These are phyloP conservation scores for Phialophora tarda DNA, from an alignment of 2,329 filamentous ascomycete species.

Conservation along the genomic window DNA sequence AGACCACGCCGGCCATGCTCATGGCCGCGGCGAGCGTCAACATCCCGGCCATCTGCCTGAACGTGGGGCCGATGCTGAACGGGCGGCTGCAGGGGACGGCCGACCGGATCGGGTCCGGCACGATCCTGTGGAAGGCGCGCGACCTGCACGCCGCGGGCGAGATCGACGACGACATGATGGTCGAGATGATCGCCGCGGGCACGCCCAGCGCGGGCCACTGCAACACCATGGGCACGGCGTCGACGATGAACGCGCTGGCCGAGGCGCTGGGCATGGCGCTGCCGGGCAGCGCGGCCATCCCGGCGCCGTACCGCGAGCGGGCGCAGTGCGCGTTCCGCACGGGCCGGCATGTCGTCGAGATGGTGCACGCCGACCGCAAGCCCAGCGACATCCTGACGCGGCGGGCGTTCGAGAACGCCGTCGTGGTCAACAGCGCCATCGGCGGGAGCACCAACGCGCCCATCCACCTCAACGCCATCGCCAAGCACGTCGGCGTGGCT, in stretches of 20 bases:
- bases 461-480: conserved; percentile 62
- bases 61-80: conserved; percentile 61
- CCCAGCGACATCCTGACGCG: conserved; percentile 63
- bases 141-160: conserved; percentile 56
- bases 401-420: conserved; percentile 62
- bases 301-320: conserved; percentile 57
- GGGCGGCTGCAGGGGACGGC: conserved; percentile 49
- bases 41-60: conserved; percentile 58
- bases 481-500: conserved; percentile 59
- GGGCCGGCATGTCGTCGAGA: conserved; percentile 57
- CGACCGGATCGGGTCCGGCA: conserved; percentile 53
- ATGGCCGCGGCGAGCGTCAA: conserved; percentile 61
- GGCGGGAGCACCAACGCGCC: conserved; percentile 64
- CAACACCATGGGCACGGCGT: conserved; percentile 62
- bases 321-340: conserved; percentile 57
- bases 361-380: conserved; percentile 56
- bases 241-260: conserved; percentile 60
- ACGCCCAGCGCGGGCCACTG: conserved; percentile 57
- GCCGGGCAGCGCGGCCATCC: conserved; percentile 59
- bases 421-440: conserved; percentile 61
- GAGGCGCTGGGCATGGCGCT: conserved; percentile 61
- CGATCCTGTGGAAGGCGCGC: conserved; percentile 57
- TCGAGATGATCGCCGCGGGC: conserved; percentile 54
- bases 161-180: conserved; percentile 52
- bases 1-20: conserved; percentile 58